Base-by-base conservation (phyloP, 371 early-diverging fungal genomes). In the Dinochytrium kinnereticum region DNA sequence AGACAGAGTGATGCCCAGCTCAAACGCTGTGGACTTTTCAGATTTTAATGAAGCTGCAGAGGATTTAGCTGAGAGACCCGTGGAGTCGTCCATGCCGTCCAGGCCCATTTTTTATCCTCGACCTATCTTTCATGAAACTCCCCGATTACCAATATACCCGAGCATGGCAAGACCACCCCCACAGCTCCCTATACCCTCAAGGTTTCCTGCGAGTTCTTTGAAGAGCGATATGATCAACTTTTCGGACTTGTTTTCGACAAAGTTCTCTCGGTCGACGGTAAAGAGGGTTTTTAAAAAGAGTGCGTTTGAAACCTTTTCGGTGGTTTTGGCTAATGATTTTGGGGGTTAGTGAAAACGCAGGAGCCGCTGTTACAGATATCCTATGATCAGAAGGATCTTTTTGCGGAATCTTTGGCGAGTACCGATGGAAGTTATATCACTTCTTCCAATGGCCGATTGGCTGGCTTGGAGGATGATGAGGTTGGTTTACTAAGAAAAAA, bases 11-110 rank as follows among this genome's bases (percentile, higher is more conserved):
- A 70, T 79, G 28, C 92, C 89, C 72, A 80, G 83, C 24, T 88
- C 84, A 33, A 90, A 91, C 70, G 95, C 95, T 2, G 80, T 93
- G 0, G 95, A 96, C 80, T 96, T 87, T 77, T 92, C 92, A 0
- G 92, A 93, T 71, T 89, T 91, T 75, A 86, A 92, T 74, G 96
- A 95, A 74, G 79, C 91, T 10, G 92, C 90, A 1, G 91, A 90
- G 2, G 94, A 93, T 19, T 7, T 44, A 13, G 44, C 13, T 19
- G 44, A 44, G 19, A 44, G 44, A 44, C 44, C 44, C 44, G 44
- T 44, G 13, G 19, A 13, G 91, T 92, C 39, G 53, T 84, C 77
- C 51, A 82, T 79, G 77, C 78, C 76, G 36, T 76, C 73, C 50
- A n/a, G n/a, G n/a, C n/a, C n/a, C n/a, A n/a, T n/a, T n/a, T 40